Evolutionary conservation across 257 asterid genomes (phyloP).

Genomic region (Plantago major): DNA sequence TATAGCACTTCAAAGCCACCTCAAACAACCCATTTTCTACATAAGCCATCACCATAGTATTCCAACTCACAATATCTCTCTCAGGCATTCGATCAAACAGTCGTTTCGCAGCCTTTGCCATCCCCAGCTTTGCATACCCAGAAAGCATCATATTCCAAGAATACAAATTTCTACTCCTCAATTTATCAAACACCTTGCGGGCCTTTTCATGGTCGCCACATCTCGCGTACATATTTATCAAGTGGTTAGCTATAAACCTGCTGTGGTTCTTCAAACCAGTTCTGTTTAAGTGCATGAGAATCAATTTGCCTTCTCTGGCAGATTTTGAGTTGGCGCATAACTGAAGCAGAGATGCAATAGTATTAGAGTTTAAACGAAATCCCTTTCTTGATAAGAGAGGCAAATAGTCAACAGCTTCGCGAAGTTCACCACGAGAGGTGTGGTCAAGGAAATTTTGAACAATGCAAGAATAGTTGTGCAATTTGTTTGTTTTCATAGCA

Average conservation of each 20-base stretch:
- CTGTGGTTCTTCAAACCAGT: constrained; percentile 54
- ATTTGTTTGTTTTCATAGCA: constrained; percentile 45
- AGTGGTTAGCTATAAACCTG: constrained; percentile 54
- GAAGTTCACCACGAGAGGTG: constrained; percentile 44
- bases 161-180: constrained; percentile 56
- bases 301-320: constrained; percentile 43
- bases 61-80: constrained; percentile 71
- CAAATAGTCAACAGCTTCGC: constrained; percentile 51
- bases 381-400: constrained; percentile 51
- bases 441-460: constrained; percentile 36
- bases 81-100: constrained; percentile 71
- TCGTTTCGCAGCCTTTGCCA: constrained; percentile 51
- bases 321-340: constrained; percentile 46
- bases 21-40: constrained; percentile 44
- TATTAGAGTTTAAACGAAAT: constrained; percentile 36
- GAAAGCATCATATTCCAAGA: constrained; percentile 86
- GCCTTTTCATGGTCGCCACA: constrained; percentile 69
- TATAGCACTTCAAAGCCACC: constrained; percentile 48
- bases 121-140: constrained; percentile 60
- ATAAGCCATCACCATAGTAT: constrained; percentile 63
- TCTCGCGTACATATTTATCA: constrained; percentile 56
- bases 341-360: constrained; percentile 45
- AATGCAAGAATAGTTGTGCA: constrained; percentile 36
- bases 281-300: constrained; percentile 49
- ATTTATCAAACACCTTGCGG: constrained; percentile 65